Evolutionary conservation across 148 eudicot genomes (phyloP).

Genomic region (Diospyros kaki): DNA sequence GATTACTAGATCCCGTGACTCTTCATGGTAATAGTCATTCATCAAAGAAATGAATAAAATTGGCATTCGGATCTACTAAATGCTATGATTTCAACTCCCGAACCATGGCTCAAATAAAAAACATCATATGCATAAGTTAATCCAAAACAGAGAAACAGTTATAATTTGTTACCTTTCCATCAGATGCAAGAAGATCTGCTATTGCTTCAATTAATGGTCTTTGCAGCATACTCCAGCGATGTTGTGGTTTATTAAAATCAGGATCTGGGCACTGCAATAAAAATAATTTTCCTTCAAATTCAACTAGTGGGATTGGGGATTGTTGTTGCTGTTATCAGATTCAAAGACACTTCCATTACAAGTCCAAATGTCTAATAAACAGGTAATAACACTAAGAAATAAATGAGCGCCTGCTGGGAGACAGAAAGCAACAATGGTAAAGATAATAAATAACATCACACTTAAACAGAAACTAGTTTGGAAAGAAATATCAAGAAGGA

Average conservation of each 20-base stretch:
- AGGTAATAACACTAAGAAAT: background rate
- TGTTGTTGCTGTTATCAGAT: too few relatives aligned
- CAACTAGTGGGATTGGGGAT: background rate
- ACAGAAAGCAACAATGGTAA: background rate
- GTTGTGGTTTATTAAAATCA: constrained; percentile 71
- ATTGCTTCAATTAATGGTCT: constrained; percentile 71
- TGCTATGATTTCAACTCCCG: background rate
- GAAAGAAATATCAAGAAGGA: background rate
- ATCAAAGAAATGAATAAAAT: too few relatives aligned
- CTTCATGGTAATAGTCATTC: too few relatives aligned
- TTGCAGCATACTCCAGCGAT: constrained; percentile 85
- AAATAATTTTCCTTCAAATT: constrained; percentile 2
- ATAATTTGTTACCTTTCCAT: constrained; percentile 57
- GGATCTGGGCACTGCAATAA: constrained; percentile 83
- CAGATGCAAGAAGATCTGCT: constrained; percentile 42
- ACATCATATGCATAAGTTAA: background rate
- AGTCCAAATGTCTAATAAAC: background rate
- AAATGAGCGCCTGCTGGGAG: background rate
- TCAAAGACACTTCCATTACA: background rate
- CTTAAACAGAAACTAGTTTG: background rate
- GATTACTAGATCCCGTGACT: background rate
- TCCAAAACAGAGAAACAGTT: background rate
- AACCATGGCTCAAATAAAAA: too few relatives aligned
- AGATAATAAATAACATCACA: background rate
- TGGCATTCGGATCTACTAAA: background rate